Evolutionary conservation across 306 rosid species (phyloP).

Genomic region (Ammopiptanthus mongolicus): DNA sequence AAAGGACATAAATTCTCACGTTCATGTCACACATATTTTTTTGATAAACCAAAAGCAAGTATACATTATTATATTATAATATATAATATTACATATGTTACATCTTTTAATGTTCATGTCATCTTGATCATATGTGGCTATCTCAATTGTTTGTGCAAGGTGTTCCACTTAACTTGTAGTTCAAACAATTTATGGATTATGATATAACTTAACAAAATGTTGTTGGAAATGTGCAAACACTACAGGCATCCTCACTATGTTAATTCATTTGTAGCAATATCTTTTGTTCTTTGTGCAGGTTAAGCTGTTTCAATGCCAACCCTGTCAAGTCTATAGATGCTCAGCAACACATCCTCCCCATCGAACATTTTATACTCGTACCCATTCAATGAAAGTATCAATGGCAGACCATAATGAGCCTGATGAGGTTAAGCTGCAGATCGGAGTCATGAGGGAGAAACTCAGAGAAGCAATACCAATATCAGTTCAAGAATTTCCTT

Average conservation of each 20-base stretch:
- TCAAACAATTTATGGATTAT: not conserved
- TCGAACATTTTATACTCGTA: conserved; percentile 7
- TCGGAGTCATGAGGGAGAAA: conserved; percentile 27
- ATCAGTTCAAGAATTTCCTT: conserved; percentile 38
- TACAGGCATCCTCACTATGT: not conserved
- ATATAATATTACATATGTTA: not conserved
- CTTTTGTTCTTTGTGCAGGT: conserved; percentile 21
- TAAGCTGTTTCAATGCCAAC: conserved; percentile 29
- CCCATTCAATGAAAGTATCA: conserved; percentile 26
- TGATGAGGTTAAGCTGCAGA: conserved; percentile 24
- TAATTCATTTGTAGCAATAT: not conserved
- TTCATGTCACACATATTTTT: not conserved
- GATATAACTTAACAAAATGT: not conserved
- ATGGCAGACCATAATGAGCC: conserved; percentile 33
- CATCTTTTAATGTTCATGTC: not conserved
- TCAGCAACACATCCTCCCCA: conserved; percentile 5
- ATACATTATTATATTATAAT: not conserved
- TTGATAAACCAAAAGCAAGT: not conserved
- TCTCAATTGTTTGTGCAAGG: not conserved
- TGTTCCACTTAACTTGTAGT: not conserved
- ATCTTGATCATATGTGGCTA: not conserved
- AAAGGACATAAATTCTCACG: not conserved
- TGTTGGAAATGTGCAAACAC: not conserved
- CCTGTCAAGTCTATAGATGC: conserved; percentile 11
- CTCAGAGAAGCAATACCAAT: conserved; percentile 30